phyloP scores from a whole-genome alignment of 192 early-diverging fungal genomes.

The Pilobolus umbonatus region DNA sequence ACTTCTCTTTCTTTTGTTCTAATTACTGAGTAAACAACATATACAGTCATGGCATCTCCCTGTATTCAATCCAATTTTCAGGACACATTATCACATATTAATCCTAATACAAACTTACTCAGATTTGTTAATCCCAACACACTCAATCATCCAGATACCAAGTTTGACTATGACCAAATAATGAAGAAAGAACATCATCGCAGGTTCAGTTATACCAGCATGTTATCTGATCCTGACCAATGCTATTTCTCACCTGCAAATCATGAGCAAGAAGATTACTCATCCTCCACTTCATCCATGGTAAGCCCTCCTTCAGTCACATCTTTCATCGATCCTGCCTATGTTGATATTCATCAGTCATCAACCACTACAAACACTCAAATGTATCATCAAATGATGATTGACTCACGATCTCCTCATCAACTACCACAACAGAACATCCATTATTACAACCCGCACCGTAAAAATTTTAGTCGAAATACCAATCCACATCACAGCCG shows the following conservation, averaged over 20 bases:
- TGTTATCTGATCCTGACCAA: conserved; percentile 9
- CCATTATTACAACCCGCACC: neutral
- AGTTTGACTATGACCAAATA: conserved; percentile 2
- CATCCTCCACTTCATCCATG: neutral
- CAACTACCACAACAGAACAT: neutral
- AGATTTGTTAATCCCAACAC: conserved; percentile 11
- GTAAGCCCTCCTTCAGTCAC: neutral
- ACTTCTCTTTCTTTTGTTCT: neutral
- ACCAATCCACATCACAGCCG: neutral
- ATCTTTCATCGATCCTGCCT: neutral
- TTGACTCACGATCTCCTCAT: neutral
- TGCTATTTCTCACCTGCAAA: conserved; percentile 11
- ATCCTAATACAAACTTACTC: neutral
- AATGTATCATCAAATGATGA: neutral
- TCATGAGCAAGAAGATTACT: neutral
- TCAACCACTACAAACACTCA: neutral
- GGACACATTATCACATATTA: conserved; percentile 4
- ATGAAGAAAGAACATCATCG: conserved; percentile 6
- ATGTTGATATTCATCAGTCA: conserved; percentile 3
- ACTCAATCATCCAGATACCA: conserved; percentile 2
- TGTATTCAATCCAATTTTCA: conserved; percentile 6
- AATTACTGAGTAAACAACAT: neutral
- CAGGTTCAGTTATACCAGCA: conserved; percentile 10
- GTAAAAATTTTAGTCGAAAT: conserved; percentile 1
- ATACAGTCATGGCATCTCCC: conserved; percentile 1